Base-by-base conservation (phyloP, 2,329 filamentous ascomycete species). In the Penicillium rolfsii region DNA sequence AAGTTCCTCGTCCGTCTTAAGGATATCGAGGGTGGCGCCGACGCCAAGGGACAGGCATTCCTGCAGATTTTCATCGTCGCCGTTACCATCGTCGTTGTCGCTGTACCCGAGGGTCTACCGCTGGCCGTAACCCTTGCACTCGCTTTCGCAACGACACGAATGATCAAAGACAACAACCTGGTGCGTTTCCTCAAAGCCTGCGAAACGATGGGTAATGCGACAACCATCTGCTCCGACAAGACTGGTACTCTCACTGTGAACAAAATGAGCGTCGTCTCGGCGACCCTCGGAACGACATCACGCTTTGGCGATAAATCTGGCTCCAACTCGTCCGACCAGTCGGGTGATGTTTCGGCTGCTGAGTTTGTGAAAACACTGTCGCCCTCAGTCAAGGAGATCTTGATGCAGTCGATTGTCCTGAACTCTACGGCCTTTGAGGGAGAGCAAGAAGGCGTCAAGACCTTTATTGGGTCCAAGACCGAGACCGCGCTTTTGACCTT, bases 401-500 rank as follows among this genome's bases (percentile, higher is more conserved):
- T 90, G 60, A 81, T 84, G 50, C 83, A 90, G 58, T 89, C 87
- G 3, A 87, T 90, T 62, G 82, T 84, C 11, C 78, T 89, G 66
- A 91, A 90, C 70, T 90, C 88, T 0, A 89, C 88, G 0, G 87
- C 88, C 0, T 91, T 91, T 65, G 87, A 90, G 70, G 83, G 84
- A 5, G 85, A 88, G 46, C 82, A 85, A 46, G 82, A 87, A 45
- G 87, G 87, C 35, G 79, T 82, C 19, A 76, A 74, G 38, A 79
- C 83, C 0, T 93, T 91, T 66, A 83, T 92, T 63, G 90, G 90
- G 33, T 91, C 89, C 5, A 92, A 91, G 76, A 93, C 90, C 0
- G 90, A 93, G 72, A 91, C 89, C 4, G 89, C 90, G 24, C 80
- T 93, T 12, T 81, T 93, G n/a, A 80, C 82, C 26, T 91, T 91